Evolutionary conservation across 352 stramenopile genomes (phyloP).

Genomic region (Chrysophaeum taylorii): DNA sequence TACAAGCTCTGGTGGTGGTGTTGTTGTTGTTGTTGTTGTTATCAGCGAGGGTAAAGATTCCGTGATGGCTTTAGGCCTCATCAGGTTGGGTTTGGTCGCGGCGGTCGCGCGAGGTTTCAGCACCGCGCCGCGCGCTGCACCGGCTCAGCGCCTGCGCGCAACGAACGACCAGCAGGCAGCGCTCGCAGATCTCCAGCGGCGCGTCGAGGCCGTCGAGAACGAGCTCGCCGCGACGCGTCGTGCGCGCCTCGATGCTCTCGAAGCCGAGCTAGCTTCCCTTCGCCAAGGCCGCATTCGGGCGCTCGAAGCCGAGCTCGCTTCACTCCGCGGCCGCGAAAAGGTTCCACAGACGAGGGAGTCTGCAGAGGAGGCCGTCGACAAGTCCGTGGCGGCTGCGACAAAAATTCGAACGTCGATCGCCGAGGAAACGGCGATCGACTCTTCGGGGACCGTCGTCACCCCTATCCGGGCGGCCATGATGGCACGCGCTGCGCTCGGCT

Average conservation of each 20-base stretch:
- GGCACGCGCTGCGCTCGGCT: constrained; percentile 1
- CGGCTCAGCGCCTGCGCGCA: too few relatives aligned
- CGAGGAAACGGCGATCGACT: too few relatives aligned
- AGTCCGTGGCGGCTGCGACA: neutral
- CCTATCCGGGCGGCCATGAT: neutral
- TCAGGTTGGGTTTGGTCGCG: too few relatives aligned
- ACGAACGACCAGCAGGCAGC: neutral
- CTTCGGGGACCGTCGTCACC: too few relatives aligned
- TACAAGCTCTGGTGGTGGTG: too few relatives aligned
- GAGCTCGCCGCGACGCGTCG: neutral
- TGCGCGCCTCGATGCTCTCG: neutral
- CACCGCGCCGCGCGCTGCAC: too few relatives aligned
- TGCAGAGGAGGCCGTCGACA: neutral
- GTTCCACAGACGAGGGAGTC: neutral
- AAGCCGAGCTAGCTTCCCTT: neutral
- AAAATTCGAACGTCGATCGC: too few relatives aligned
- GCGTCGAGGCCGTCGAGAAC: neutral
- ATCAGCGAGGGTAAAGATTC: too few relatives aligned
- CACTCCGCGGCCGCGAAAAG: neutral
- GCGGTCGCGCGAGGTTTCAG: too few relatives aligned
- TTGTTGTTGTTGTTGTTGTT: too few relatives aligned
- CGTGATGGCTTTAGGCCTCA: too few relatives aligned
- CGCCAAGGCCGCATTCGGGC: neutral
- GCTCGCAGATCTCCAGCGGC: neutral
- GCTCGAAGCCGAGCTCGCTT: neutral